Percentiles rank a stretch among this genome's conserved stretches.
phyloP scores from a whole-genome alignment of 805 yeast genomes.

The Yamadazyma laniorum region DNA sequence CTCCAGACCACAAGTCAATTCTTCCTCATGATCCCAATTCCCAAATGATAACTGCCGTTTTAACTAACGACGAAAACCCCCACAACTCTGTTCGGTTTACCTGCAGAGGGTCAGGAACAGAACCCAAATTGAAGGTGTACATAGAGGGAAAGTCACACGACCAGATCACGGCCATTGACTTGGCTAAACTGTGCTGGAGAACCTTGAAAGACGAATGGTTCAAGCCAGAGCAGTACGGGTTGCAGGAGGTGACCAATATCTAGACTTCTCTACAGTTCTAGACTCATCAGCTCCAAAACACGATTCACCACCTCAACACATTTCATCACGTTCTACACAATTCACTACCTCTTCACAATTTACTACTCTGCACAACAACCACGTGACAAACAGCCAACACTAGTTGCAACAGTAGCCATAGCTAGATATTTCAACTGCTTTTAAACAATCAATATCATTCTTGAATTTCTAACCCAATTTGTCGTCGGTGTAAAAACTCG shows the following conservation, averaged over 20 bases:
- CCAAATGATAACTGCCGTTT: conserved; percentile 79
- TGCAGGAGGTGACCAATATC: conserved; percentile 9
- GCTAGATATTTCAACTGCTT: too few species aligned
- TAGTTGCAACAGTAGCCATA: too few species aligned
- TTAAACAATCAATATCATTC: too few species aligned
- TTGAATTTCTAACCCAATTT: too few species aligned
- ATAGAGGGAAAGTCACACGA: conserved; percentile 66
- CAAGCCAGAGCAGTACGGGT: conserved; percentile 10
- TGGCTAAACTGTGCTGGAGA: conserved; percentile 70
- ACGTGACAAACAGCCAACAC: too few species aligned
- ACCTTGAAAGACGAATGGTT: conserved; percentile 10
- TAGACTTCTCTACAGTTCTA: too few species aligned
- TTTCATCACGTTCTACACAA: too few species aligned
- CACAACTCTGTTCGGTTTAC: conserved; percentile 60
- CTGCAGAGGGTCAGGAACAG: conserved; percentile 93
- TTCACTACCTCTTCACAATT: neutral
- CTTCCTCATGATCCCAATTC: conserved; percentile 71
- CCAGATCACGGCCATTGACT: conserved; percentile 44
- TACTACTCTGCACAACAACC: neutral
- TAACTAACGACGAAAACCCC: conserved; percentile 22
- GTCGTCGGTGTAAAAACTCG: too few species aligned
- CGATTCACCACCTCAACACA: too few species aligned
- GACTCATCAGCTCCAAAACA: too few species aligned
- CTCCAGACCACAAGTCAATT: conserved; percentile 53
- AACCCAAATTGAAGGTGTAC: conserved; percentile 89